Percentiles rank a stretch among this genome's conserved stretches.
These are phyloP conservation scores for Butyriboletus loyo DNA, from an alignment of 768 basidiomycete genomes.

Conservation along the genomic window DNA sequence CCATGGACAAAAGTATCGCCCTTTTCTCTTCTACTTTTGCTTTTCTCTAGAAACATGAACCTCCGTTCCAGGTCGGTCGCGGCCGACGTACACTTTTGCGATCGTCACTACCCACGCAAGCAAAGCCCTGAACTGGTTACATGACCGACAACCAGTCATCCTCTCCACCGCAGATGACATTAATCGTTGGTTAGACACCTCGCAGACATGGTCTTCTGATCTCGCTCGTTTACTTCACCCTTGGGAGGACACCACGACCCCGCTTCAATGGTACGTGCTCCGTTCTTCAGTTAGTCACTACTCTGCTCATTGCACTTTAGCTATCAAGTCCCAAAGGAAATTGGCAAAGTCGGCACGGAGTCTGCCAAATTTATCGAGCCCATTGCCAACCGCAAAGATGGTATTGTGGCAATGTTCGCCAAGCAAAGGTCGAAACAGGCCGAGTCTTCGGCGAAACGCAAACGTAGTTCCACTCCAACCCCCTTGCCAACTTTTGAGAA, in stretches of 20 bases:
- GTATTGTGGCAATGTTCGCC: constrained; percentile 79
- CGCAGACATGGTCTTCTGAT: constrained; percentile 58
- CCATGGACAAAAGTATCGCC: constrained; percentile 55
- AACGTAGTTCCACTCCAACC: constrained; percentile 23
- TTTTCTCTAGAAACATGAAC: background rate
- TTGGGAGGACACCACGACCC: constrained; percentile 45
- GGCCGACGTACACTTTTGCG: constrained; percentile 75
- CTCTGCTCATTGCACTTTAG: constrained; percentile 37
- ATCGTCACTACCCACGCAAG: constrained; percentile 83
- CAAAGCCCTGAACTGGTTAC: constrained; percentile 78
- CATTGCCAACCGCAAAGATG: constrained; percentile 73
- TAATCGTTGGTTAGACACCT: constrained; percentile 76
- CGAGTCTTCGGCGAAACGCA: constrained; percentile 24
- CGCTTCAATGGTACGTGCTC: constrained; percentile 64
- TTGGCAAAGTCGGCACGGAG: constrained; percentile 87
- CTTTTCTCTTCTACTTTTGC: background rate
- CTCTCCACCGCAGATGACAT: constrained; percentile 61
- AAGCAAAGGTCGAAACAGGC: constrained; percentile 45
- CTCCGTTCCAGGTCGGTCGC: constrained; percentile 42
- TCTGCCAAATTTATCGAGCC: constrained; percentile 82
- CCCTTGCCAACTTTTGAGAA: background rate
- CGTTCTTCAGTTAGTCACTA: background rate
- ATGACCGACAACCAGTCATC: constrained; percentile 86
- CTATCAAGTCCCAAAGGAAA: constrained; percentile 85
- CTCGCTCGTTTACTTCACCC: constrained; percentile 61